A percentile compares a stretch with the other conserved stretches of the same genome.
Conservation (phyloP, 2,329 filamentous ascomycete species). For the Penicillium corylophilum region DNA sequence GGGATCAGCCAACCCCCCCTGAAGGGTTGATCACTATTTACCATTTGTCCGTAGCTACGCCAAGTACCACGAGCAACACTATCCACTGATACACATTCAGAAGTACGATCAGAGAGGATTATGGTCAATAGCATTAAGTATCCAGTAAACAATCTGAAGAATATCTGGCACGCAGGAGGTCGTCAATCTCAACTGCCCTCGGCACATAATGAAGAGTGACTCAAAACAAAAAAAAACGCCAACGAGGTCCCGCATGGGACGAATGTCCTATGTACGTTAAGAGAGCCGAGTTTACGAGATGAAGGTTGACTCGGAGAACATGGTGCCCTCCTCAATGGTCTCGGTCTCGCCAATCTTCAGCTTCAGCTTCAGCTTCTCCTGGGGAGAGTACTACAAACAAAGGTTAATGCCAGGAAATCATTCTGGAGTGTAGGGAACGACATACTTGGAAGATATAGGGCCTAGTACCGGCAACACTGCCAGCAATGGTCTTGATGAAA, state of each 20-base stretch:
- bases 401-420: background rate
- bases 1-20: too few species aligned
- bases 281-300: slow-evolving; percentile 61
- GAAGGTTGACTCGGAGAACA: slow-evolving; percentile 94
- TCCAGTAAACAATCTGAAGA: slow-evolving; percentile 29
- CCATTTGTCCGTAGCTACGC: too few species aligned
- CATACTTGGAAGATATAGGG: slow-evolving; percentile 95
- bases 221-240: slow-evolving; percentile 30
- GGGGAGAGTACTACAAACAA: slow-evolving; percentile 64
- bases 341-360: slow-evolving; percentile 81
- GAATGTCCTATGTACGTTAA: slow-evolving; percentile 30
- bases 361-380: slow-evolving; percentile 68
- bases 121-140: slow-evolving; percentile 31
- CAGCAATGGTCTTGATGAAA: slow-evolving; percentile 92
- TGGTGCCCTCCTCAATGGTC: slow-evolving; percentile 70
- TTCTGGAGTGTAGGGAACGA: slow-evolving; percentile 3
- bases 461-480: slow-evolving; percentile 83
- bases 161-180: slow-evolving; percentile 20
- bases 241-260: slow-evolving; percentile 20
- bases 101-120: slow-evolving; percentile 4
- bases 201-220: slow-evolving; percentile 32
- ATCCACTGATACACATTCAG: background rate
- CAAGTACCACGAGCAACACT: too few species aligned
- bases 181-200: slow-evolving; percentile 21
- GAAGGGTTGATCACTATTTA: too few species aligned